phyloP scores from a whole-genome alignment of 352 stramenopile genomes.

The Globisporangium viniferum region DNA sequence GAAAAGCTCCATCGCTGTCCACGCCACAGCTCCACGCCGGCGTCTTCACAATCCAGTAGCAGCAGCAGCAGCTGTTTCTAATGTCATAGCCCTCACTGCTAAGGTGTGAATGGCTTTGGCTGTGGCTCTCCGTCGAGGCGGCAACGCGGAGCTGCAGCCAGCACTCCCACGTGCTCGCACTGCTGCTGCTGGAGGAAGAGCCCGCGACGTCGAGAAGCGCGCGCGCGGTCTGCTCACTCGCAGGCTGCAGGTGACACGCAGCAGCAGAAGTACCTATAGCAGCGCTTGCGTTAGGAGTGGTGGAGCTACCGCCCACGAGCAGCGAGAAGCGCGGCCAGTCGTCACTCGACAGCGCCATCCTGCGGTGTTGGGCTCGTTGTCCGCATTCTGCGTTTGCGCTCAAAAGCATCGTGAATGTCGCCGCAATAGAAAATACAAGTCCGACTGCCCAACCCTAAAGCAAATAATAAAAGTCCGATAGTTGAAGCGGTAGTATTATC shows the following conservation, averaged over 20 bases:
- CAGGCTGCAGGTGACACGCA: conserved; percentile 7
- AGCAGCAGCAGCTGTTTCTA: conserved; percentile 17
- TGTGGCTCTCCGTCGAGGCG: not conserved
- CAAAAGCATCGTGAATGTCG: no score
- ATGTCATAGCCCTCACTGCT: not conserved
- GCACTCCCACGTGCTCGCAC: conserved; percentile 24
- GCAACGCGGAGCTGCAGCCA: conserved; percentile 32
- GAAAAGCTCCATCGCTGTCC: conserved; percentile 8
- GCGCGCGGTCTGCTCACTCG: not conserved
- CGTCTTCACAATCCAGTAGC: conserved; percentile 32
- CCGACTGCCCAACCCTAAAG: not conserved
- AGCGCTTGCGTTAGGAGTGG: no score
- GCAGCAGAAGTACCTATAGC: not conserved
- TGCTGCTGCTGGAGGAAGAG: not conserved
- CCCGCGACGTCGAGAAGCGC: conserved; percentile 5
- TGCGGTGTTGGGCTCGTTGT: no score
- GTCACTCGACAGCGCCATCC: conserved; percentile 16
- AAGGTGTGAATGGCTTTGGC: not conserved
- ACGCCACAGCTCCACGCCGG: conserved; percentile 26
- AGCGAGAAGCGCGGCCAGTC: conserved; percentile 41
- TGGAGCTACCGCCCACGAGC: not conserved
- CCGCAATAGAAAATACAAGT: conserved; percentile 1
- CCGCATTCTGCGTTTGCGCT: no score
- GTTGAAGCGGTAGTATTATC: not conserved
- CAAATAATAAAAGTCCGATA: not conserved